Conservation (phyloP, 305 asterid species). For the Solanum hybrid region DNA sequence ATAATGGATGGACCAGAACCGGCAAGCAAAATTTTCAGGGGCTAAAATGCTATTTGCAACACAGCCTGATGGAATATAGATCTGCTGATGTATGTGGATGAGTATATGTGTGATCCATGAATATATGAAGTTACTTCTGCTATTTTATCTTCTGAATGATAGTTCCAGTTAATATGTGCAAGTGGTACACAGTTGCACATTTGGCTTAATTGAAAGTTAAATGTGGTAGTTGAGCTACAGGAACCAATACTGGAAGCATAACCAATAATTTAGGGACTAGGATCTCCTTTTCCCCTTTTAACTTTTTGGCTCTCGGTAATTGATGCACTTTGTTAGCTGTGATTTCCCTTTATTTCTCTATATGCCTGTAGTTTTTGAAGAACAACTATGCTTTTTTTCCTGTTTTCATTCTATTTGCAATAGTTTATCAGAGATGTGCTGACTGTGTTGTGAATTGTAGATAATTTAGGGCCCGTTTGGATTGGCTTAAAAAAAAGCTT, state of each 20-base stretch:
- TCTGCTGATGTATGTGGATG: not conserved
- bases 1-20: not conserved
- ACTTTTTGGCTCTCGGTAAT: not conserved
- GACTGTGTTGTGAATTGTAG: not conserved
- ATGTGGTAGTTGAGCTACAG: not conserved
- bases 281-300: not conserved
- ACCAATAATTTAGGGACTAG: not conserved
- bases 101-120: not conserved
- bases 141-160: conserved; percentile 1
- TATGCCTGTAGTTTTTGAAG: not conserved
- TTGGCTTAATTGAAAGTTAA: not conserved
- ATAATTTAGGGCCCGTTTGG: not conserved
- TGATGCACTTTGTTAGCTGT: not conserved
- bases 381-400: not conserved
- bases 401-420: not conserved
- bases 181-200: not conserved
- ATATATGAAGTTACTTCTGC: not conserved
- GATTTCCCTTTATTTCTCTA: not conserved
- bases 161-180: not conserved
- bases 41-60: not conserved
- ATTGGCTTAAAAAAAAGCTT: too few relatives aligned
- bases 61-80: not conserved
- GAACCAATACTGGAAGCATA: not conserved
- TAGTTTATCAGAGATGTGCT: not conserved
- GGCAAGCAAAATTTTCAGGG: not conserved